phyloP scores from a whole-genome alignment of 257 asterid species.

The Schizonepeta tenuifolia region DNA sequence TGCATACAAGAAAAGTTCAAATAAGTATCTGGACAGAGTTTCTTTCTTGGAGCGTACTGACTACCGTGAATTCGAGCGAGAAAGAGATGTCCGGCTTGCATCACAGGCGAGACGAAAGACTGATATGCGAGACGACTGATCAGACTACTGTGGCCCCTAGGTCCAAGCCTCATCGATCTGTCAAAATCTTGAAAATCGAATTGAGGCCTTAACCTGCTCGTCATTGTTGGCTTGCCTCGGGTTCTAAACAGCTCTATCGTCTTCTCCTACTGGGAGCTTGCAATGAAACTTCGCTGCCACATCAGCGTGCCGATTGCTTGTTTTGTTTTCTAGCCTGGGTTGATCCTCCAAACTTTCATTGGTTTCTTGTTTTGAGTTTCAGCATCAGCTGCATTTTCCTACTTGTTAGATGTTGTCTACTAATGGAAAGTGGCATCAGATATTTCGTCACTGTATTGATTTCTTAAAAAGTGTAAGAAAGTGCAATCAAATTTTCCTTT shows the following conservation, averaged over 20 bases:
- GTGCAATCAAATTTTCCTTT: not conserved
- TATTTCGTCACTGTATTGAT: not conserved
- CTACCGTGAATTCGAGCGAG: slow-evolving; percentile 87
- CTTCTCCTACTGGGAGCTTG: not conserved
- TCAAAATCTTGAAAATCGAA: slow-evolving; percentile 18
- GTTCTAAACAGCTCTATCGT: not conserved
- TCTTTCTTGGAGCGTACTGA: slow-evolving; percentile 91
- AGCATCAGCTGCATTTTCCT: slow-evolving; percentile 1
- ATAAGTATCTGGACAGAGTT: slow-evolving; percentile 84
- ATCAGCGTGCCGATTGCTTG: not conserved
- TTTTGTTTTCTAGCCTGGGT: not conserved
- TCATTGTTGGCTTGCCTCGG: not conserved
- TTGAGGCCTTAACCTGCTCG: too few species aligned
- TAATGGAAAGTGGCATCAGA: not conserved
- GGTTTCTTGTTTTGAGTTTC: slow-evolving; percentile 3
- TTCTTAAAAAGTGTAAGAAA: not conserved
- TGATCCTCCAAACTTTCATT: not conserved
- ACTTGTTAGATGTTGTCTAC: not conserved
- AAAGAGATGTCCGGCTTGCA: slow-evolving; percentile 91
- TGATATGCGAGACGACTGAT: slow-evolving; percentile 80
- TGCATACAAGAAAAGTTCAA: slow-evolving; percentile 91
- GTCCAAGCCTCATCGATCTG: not conserved
- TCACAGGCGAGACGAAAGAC: slow-evolving; percentile 75
- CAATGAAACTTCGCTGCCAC: not conserved
- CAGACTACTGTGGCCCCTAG: slow-evolving; percentile 4